Evolutionary conservation across 805 yeast genomes (phyloP).

Genomic region (Brettanomyces anomalus): DNA sequence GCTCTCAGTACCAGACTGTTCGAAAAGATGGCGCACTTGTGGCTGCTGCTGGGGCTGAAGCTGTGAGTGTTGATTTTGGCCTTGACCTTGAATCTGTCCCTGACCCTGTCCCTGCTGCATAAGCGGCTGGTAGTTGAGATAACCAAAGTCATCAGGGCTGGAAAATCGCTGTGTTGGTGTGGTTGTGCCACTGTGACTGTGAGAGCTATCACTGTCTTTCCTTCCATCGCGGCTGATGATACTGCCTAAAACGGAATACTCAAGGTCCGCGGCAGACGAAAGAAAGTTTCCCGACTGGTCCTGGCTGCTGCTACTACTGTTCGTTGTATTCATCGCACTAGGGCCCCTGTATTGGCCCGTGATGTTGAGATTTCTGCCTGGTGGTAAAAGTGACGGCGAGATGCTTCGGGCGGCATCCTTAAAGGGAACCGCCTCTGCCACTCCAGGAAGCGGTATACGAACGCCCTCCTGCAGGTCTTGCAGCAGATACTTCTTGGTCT

Average conservation of each 20-base stretch:
- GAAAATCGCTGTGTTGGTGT: conserved; percentile 11
- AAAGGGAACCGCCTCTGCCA: too few relatives aligned
- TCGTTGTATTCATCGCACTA: not conserved
- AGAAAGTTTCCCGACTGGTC: conserved; percentile 31
- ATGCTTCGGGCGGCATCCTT: too few relatives aligned
- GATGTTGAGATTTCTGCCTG: too few relatives aligned
- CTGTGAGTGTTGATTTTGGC: not conserved
- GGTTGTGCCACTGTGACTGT: conserved; percentile 3
- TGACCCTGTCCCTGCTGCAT: conserved; percentile 9
- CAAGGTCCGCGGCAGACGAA: conserved; percentile 66
- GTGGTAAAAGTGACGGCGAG: too few relatives aligned
- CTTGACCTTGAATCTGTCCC: not conserved
- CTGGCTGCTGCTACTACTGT: conserved; percentile 1
- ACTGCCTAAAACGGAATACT: conserved; percentile 58
- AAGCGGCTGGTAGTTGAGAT: conserved; percentile 18
- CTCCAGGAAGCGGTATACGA: too few relatives aligned
- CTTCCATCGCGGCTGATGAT: conserved; percentile 42
- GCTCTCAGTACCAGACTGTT: not conserved
- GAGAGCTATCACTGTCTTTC: not conserved
- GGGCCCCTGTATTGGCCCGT: too few relatives aligned
- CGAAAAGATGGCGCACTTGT: not conserved
- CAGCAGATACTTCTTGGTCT: conserved; percentile 69
- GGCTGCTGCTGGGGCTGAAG: not conserved
- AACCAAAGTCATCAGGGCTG: conserved; percentile 23
- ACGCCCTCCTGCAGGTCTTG: conserved; percentile 42